Evolutionary conservation across 2,329 filamentous ascomycete species (phyloP), one percentile per base, ranked within the genome.

Genomic region (Colletotrichum lindemuthianum): DNA sequence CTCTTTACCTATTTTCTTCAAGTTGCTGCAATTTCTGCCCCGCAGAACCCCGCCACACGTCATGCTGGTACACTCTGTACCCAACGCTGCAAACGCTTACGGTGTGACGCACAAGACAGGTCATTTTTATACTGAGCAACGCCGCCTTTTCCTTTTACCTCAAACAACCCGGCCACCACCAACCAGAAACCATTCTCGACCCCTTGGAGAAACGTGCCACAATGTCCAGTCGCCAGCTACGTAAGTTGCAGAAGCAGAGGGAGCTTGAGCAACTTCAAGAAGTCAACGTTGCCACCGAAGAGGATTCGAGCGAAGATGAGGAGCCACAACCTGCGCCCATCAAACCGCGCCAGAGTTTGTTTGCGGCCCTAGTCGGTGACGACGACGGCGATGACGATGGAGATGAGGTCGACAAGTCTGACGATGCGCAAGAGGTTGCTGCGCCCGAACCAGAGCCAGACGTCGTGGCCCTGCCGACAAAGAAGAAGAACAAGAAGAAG

Each of bases 141-240:
- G 24, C 5, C 24, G 24, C 24, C 24, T 24, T 24, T 24, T 24
- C 4, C 24, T 24, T 24, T 24, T 24, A 4, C 24, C 24, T 24
- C 24, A 24, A 24, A 24, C 24, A 24, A 24, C 24, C 5, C 24
- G 37, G 12, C 8, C n/a, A 48, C 24, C 16, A 48, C 24, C 24
- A 48, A 32, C 32, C 8, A 48, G 45, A 45, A 47, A 39, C 36
- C 15, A 32, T 8, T 6, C 9, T n/a, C 12, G 13, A 44, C 24
- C 24, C 24, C 1, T 24, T 24, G 1, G 24, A 24, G 24, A 24
- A 39, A 10, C 33, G 5, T 15, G 13, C 47, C 68, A 73, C 34
- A 43, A 86, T 86, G 83, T 85, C 83, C 16, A 84, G 76, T 60
- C 76, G 83, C 50, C 83, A 86, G 68, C 72, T 86, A 47, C 81